phyloP scores from a whole-genome alignment of 306 rosid species.

The Bauhinia variegata region DNA sequence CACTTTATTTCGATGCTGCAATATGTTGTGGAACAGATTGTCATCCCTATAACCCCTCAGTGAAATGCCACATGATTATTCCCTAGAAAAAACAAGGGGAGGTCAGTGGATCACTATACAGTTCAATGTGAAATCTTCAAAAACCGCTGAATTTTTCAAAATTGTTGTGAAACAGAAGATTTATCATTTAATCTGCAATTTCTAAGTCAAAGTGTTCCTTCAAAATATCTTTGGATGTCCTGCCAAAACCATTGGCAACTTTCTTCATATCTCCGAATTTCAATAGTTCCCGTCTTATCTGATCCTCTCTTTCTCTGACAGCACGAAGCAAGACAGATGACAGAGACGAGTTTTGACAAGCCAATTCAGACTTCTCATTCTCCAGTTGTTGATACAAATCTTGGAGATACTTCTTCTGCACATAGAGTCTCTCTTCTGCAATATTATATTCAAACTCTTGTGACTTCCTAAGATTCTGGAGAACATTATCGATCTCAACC shows the following conservation, averaged over 20 bases:
- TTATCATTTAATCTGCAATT: slow-evolving; percentile 35
- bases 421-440: slow-evolving; percentile 62
- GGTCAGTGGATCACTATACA: slow-evolving; percentile 8
- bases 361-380: slow-evolving; percentile 54
- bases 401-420: slow-evolving; percentile 57
- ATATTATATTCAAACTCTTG: slow-evolving; percentile 65
- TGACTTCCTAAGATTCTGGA: slow-evolving; percentile 58
- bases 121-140: slow-evolving; percentile 1
- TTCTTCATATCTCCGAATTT: slow-evolving; percentile 63
- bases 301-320: slow-evolving; percentile 62
- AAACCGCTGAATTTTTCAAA: slow-evolving; percentile 1
- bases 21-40: neutral
- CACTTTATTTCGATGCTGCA: neutral
- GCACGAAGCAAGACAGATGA: slow-evolving; percentile 38
- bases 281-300: slow-evolving; percentile 50
- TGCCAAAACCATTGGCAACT: slow-evolving; percentile 69
- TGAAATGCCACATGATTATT: neutral
- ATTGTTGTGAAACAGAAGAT: neutral
- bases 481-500: slow-evolving; percentile 54
- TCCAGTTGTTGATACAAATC: slow-evolving; percentile 65
- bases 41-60: neutral
- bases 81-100: neutral
- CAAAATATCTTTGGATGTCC: slow-evolving; percentile 44
- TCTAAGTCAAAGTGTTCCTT: slow-evolving; percentile 63
- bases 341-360: slow-evolving; percentile 41